Conservation (phyloP, 306 rosid genomes). For the Arachis hypogaea region DNA sequence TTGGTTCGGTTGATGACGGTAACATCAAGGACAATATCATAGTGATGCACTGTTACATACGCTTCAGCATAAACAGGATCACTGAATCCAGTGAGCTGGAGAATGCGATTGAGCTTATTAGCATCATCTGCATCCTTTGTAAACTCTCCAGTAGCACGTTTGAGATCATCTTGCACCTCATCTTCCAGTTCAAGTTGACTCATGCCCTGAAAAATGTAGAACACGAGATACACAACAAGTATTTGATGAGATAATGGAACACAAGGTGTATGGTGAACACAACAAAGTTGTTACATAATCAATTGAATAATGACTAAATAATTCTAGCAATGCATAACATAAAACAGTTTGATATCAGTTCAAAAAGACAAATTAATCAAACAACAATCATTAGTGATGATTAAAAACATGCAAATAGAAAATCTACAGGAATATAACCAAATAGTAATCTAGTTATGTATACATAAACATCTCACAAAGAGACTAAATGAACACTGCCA, state of each 20-base stretch:
- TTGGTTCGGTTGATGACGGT: slow-evolving; percentile 96
- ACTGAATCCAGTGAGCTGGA: slow-evolving; percentile 99
- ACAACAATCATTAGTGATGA: neutral
- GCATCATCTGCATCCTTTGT: slow-evolving; percentile 88
- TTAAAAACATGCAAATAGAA: slow-evolving; percentile 19
- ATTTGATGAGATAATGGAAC: slow-evolving; percentile 8
- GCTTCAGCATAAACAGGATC: slow-evolving; percentile 99
- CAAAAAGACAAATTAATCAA: slow-evolving; percentile 2
- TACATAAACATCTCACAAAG: neutral
- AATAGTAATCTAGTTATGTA: slow-evolving; percentile 6
- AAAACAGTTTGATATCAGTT: slow-evolving; percentile 2
- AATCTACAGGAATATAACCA: slow-evolving; percentile 16
- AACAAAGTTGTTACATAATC: slow-evolving; percentile 11
- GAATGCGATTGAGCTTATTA: slow-evolving; percentile 93
- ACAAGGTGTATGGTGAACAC: slow-evolving; percentile 10
- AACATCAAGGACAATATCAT: slow-evolving; percentile 95
- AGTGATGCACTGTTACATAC: slow-evolving; percentile 94
- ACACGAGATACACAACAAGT: slow-evolving; percentile 28
- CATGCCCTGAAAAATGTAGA: slow-evolving; percentile 75
- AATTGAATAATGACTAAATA: slow-evolving; percentile 5
- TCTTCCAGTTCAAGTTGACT: slow-evolving; percentile 99
- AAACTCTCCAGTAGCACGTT: slow-evolving; percentile 99
- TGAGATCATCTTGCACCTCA: slow-evolving; percentile 97
- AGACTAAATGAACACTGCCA: slow-evolving; percentile 29
- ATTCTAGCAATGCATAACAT: slow-evolving; percentile 21